Base-by-base conservation (phyloP, 441 rosid genomes). In the Biscutella laevigata region DNA sequence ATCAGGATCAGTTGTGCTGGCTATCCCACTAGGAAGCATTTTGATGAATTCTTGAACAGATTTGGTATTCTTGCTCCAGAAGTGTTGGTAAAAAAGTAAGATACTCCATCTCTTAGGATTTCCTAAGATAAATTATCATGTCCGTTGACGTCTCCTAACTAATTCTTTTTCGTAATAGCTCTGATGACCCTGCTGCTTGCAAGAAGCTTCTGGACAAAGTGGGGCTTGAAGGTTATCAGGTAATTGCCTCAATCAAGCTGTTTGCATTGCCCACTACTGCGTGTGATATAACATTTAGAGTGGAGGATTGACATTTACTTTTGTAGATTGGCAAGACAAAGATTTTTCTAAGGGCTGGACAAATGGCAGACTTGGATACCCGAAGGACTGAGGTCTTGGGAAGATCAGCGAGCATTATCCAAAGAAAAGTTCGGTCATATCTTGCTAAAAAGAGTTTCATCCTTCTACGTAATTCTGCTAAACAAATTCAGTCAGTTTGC, bases 1-100 rank as follows among this genome's bases (percentile, higher is more conserved):
- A 89, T 94, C 59, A 79, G 99, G 76, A 94, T 94, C 39, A 94
- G 99, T 71, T 84, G 95, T 77, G 99, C 99, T 9, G 99, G 99
- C 30, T 89, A 80, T 70, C 99, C 99, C 41, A 94, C 99, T 28
- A 78, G 96, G 70, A 89, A 77, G 66, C 77, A 79, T 49, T 94
- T 89, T 70, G 86, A 83, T 73, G 99, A 89, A 64, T 89, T 89
- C 71, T 62, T 79, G 42, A 83, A 77, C 61, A 79, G 99, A 65
- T 94, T 94, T 81, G 78, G 96, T 61, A 64, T 94, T 55, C 96
- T 94, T 63, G 91, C 91, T 58, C 83, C 99, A 17, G 84, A 87
- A 68, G 84, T 82, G 61, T 77, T 89, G 73, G 82, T 75, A 58
- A 72, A 88, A 58, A 89, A 96, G 99, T 94, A 77, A 55, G 39